Percentiles rank a stretch among this genome's conserved stretches.
phyloP scores from a whole-genome alignment of 1,139 yeast species.

The Candida glucosophila region DNA sequence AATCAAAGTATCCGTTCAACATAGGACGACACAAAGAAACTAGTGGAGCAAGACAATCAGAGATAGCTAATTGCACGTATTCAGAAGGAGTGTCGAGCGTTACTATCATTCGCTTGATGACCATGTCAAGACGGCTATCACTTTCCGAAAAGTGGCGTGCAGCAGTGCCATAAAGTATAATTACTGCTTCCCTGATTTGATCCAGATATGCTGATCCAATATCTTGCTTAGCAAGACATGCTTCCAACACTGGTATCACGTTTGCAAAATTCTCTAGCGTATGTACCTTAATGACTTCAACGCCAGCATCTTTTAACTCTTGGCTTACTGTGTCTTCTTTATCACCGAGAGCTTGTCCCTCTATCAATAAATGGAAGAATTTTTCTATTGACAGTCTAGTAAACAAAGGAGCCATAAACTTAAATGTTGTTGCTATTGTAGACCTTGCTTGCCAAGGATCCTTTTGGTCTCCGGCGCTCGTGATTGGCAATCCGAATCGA shows the following conservation, averaged over 20 bases:
- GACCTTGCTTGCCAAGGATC: slow-evolving; percentile 84
- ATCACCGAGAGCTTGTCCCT: slow-evolving; percentile 65
- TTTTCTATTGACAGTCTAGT: slow-evolving; percentile 28
- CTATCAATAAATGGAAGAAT: slow-evolving; percentile 52
- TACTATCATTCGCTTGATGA: slow-evolving; percentile 60
- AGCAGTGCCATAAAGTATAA: slow-evolving; percentile 79
- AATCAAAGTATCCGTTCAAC: slow-evolving; percentile 47
- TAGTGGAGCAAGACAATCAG: slow-evolving; percentile 78
- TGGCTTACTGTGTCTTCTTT: slow-evolving; percentile 64
- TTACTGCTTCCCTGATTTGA: slow-evolving; percentile 67
- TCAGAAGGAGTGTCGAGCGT: slow-evolving; percentile 86
- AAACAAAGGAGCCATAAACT: slow-evolving; percentile 47
- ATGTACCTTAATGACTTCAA: slow-evolving; percentile 53
- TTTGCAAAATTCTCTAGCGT: slow-evolving; percentile 61
- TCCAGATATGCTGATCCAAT: slow-evolving; percentile 45
- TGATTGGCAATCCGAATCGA: slow-evolving; percentile 69
- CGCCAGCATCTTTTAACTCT: slow-evolving; percentile 86
- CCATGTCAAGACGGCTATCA: slow-evolving; percentile 57
- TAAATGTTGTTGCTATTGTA: slow-evolving; percentile 66
- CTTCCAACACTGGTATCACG: slow-evolving; percentile 72
- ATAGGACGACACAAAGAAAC: slow-evolving; percentile 48
- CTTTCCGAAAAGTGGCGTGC: slow-evolving; percentile 67
- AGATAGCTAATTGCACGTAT: slow-evolving; percentile 78
- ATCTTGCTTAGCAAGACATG: slow-evolving; percentile 39
- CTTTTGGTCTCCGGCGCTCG: slow-evolving; percentile 47